Evolutionary conservation across 257 asterid genomes (phyloP), one percentile per base, ranked within the genome.

Genomic region (Scutellaria minor): DNA sequence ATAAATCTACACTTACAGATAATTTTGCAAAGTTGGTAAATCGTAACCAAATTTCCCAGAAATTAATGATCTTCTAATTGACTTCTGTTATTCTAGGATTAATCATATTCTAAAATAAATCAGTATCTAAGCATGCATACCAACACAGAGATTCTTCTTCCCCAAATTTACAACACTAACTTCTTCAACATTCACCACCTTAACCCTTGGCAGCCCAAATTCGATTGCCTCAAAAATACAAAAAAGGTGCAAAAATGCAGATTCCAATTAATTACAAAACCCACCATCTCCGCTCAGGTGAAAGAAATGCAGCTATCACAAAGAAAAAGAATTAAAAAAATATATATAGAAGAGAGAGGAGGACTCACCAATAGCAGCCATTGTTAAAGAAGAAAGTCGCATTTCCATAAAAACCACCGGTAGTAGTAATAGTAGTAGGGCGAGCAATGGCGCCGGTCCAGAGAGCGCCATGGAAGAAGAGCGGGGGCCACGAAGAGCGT

Each of bases 341-440:
- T 15, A 10, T 11, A n/a, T 11, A 27, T 9, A 52, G 46, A 44
- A n/a, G 15, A 7, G 31, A 12, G 61, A 64, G 68, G 66, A 47
- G 56, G 76, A 31, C 75, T 78, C 68, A 90, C 96, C 96, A 53
- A 65, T 80, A 70, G 93, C 89, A 65, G 80, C 78, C 85, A 68
- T 68, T 68, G 86, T 47, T 8, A 57, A 31, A 57, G n/a, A 56
- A 62, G 81, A 50, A 80, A 82, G 61, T 2, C 56, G 80, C 84
- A 75, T 66, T 81, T 77, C 54, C 68, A 85, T 83, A 73, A 85
- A 65, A 63, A 83, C 12, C 47, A 76, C 3, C 58, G 69, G 39
- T 11, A 56, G 68, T 22, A 75, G 80, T 47, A 31, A 0, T 31
- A 87, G 71, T 31, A 31, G 64, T 5, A 86, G 77, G 67, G 70